Evolutionary conservation across 345 rosid species (phyloP).

Genomic region (Firmiana major): DNA sequence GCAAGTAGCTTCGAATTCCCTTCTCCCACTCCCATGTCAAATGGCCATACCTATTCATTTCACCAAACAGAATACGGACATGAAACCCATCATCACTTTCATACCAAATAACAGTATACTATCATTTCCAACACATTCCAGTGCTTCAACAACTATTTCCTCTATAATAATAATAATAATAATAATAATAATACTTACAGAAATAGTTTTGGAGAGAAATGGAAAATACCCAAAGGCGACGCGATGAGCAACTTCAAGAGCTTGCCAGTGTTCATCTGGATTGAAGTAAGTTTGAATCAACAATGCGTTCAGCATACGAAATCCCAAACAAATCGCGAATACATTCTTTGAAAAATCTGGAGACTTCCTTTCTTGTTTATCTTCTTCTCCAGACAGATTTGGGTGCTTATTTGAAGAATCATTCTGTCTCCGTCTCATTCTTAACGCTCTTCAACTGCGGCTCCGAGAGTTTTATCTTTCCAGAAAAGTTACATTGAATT

Average conservation of each 20-base stretch:
- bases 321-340: conserved; percentile 49
- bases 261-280: conserved; percentile 96
- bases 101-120: background rate
- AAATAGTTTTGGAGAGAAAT: background rate
- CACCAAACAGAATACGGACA: background rate
- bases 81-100: background rate
- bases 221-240: conserved; percentile 62
- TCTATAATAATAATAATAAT: background rate
- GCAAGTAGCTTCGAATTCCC: conserved; percentile 87
- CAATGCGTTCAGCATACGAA: conserved; percentile 58
- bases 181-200: too few species aligned
- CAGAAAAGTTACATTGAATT: background rate
- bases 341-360: conserved; percentile 30
- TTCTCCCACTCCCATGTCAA: conserved; percentile 95
- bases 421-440: conserved; percentile 32
- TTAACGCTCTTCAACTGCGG: background rate
- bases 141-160: background rate
- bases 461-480: background rate
- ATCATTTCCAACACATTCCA: background rate
- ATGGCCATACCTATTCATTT: conserved; percentile 68
- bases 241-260: conserved; percentile 81
- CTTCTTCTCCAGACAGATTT: conserved; percentile 1
- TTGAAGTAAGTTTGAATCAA: conserved; percentile 81
- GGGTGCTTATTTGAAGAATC: background rate
- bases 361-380: conserved; percentile 5